A percentile compares a stretch with the other conserved stretches of the same genome.
These are phyloP conservation scores for Hippophae gyantsensis DNA, from an alignment of 306 rosid genomes.

Conservation along the genomic window DNA sequence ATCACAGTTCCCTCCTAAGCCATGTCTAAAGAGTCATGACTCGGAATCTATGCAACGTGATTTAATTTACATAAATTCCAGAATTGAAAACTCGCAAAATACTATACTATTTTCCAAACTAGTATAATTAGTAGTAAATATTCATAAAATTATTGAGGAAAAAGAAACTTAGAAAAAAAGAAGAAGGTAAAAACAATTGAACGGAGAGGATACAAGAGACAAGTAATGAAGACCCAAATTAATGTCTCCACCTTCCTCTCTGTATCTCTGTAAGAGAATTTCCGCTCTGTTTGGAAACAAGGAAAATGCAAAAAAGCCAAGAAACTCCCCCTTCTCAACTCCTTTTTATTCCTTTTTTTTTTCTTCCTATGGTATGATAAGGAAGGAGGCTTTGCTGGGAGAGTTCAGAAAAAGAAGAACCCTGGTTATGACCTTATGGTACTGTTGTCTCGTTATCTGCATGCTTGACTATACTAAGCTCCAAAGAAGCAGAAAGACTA, in stretches of 20 bases:
- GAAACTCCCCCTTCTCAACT: slow-evolving; percentile 5
- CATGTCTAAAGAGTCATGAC: not conserved
- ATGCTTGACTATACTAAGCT: slow-evolving; percentile 42
- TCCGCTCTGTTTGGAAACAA: slow-evolving; percentile 26
- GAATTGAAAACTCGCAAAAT: slow-evolving; percentile 14
- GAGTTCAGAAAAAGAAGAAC: slow-evolving; percentile 29
- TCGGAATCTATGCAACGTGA: not conserved
- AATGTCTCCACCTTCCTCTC: slow-evolving; percentile 43
- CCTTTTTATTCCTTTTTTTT: slow-evolving; percentile 15
- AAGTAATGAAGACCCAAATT: slow-evolving; percentile 31
- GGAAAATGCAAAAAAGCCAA: slow-evolving; percentile 49
- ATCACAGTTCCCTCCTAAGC: not conserved
- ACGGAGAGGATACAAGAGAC: slow-evolving; percentile 49
- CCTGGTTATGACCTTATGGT: slow-evolving; percentile 34
- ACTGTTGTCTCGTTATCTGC: slow-evolving; percentile 39
- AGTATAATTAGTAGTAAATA: not conserved
- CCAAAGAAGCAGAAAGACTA: slow-evolving; percentile 2
- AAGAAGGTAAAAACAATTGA: not conserved
- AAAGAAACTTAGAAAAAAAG: slow-evolving; percentile 7
- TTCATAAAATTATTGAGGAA: not conserved
- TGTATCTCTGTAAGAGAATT: slow-evolving; percentile 1
- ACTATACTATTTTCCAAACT: not conserved
- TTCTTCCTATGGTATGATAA: not conserved
- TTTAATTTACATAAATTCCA: slow-evolving; percentile 7
- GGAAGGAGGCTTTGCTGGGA: slow-evolving; percentile 8